A percentile compares a stretch with the other conserved stretches of the same genome.
phyloP scores from a whole-genome alignment of 2,329 filamentous ascomycete species.

The Penicillium hesseltinei region DNA sequence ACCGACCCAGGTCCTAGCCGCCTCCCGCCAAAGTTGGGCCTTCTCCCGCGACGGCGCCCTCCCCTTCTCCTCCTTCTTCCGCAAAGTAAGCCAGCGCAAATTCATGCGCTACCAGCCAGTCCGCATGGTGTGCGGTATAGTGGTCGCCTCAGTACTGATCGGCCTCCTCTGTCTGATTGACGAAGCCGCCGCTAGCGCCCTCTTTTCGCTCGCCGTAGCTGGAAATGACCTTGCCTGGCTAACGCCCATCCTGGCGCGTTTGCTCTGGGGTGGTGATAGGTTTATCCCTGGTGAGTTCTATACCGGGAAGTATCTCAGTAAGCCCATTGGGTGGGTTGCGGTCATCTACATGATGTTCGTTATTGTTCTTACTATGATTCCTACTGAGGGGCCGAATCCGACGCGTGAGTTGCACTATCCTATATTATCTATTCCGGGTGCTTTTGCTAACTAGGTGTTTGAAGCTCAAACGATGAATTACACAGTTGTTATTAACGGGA shows the following conservation, averaged over 20 bases:
- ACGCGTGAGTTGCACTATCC: slow-evolving; percentile 34
- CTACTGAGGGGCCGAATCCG: slow-evolving; percentile 54
- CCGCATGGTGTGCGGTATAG: slow-evolving; percentile 57
- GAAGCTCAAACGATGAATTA: slow-evolving; percentile 57
- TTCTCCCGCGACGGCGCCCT: slow-evolving; percentile 61
- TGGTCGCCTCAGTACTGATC: slow-evolving; percentile 51
- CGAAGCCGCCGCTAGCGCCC: slow-evolving; percentile 53
- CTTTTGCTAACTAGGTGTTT: not conserved
- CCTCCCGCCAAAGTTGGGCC: slow-evolving; percentile 60
- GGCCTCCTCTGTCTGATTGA: slow-evolving; percentile 59
- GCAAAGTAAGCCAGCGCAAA: slow-evolving; percentile 51
- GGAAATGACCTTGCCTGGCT: slow-evolving; percentile 61
- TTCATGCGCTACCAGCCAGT: slow-evolving; percentile 56
- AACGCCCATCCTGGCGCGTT: slow-evolving; percentile 55
- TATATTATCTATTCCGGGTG: not conserved
- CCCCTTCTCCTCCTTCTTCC: slow-evolving; percentile 58
- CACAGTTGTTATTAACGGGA: slow-evolving; percentile 58
- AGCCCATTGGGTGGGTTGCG: slow-evolving; percentile 54
- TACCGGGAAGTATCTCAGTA: slow-evolving; percentile 51
- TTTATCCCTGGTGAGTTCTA: slow-evolving; percentile 60
- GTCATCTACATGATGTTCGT: slow-evolving; percentile 56
- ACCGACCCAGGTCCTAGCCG: slow-evolving; percentile 47
- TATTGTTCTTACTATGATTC: slow-evolving; percentile 59
- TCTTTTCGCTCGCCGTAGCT: slow-evolving; percentile 54
- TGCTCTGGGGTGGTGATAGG: slow-evolving; percentile 57